Conservation (phyloP, 108 stramenopile genomes). For the Discostella stelligeroides region DNA sequence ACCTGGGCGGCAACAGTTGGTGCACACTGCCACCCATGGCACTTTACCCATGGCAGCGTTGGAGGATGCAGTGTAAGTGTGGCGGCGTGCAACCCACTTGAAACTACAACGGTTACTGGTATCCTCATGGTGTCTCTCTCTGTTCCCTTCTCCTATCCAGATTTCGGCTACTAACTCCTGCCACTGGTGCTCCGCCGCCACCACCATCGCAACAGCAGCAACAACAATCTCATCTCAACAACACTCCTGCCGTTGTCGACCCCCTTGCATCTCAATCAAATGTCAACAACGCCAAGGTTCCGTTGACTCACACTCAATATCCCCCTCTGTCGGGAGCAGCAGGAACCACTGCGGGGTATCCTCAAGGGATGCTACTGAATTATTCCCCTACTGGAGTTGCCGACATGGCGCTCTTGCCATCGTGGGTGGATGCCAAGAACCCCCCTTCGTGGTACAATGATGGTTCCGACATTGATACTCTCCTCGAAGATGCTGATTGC, state of each 20-base stretch:
- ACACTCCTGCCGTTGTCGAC: constrained; percentile 57
- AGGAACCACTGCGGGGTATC: constrained; percentile 15
- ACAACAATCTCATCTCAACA: background rate
- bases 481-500: constrained; percentile 80
- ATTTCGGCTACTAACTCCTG: constrained; percentile 79
- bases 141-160: constrained; percentile 37
- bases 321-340: constrained; percentile 34
- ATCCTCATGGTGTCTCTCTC: background rate
- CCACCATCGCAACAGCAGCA: constrained; percentile 41
- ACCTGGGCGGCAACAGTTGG: constrained; percentile 42
- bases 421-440: constrained; percentile 84
- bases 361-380: constrained; percentile 6
- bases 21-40: constrained; percentile 57
- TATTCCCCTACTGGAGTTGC: constrained; percentile 78
- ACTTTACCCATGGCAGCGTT: constrained; percentile 64
- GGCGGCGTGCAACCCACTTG: background rate
- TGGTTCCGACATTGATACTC: constrained; percentile 80
- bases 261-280: constrained; percentile 77
- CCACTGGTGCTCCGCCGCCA: constrained; percentile 46
- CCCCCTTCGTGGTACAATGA: constrained; percentile 86
- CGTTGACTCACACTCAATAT: constrained; percentile 21
- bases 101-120: background rate
- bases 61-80: constrained; percentile 87
- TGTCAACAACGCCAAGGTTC: constrained; percentile 73
- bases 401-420: constrained; percentile 68